A percentile compares a stretch with the other conserved stretches of the same genome.
phyloP scores from a whole-genome alignment of 768 basidiomycete species.

The Mycena vitilis region DNA sequence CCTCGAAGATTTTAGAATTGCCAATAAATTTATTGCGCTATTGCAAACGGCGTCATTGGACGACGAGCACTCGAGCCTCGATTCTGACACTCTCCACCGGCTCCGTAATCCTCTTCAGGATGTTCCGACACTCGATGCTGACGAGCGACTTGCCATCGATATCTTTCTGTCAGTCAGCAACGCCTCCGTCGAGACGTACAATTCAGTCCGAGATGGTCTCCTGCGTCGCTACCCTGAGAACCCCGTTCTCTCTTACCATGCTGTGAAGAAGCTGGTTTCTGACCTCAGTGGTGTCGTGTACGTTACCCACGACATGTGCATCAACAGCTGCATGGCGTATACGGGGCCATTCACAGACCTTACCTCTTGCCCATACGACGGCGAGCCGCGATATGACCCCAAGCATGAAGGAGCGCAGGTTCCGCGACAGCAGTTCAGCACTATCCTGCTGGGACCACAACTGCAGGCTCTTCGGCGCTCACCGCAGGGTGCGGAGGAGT shows the following conservation, averaged over 20 bases:
- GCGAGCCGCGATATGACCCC: background rate
- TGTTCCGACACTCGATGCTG: background rate
- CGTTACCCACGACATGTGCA: background rate
- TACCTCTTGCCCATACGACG: background rate
- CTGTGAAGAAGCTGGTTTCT: background rate
- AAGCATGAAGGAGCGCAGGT: background rate
- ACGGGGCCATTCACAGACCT: background rate
- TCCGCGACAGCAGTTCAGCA: no score
- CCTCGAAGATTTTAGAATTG: no score
- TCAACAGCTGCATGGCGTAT: background rate
- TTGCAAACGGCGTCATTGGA: background rate
- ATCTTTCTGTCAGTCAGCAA: slow-evolving; percentile 38
- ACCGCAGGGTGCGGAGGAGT: no score
- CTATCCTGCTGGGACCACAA: no score
- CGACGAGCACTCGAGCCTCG: background rate
- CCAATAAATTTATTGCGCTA: background rate
- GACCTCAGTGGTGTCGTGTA: background rate
- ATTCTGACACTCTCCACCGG: background rate
- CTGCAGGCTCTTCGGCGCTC: no score
- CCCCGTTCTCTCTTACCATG: background rate
- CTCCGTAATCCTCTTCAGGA: background rate
- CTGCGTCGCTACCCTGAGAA: slow-evolving; percentile 27
- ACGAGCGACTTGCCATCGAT: slow-evolving; percentile 37
- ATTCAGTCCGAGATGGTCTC: slow-evolving; percentile 26
- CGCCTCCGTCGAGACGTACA: slow-evolving; percentile 41